These are phyloP conservation scores for Botrytis cinerea DNA, from an alignment of 2,329 filamentous ascomycete genomes.

Conservation along the genomic window DNA sequence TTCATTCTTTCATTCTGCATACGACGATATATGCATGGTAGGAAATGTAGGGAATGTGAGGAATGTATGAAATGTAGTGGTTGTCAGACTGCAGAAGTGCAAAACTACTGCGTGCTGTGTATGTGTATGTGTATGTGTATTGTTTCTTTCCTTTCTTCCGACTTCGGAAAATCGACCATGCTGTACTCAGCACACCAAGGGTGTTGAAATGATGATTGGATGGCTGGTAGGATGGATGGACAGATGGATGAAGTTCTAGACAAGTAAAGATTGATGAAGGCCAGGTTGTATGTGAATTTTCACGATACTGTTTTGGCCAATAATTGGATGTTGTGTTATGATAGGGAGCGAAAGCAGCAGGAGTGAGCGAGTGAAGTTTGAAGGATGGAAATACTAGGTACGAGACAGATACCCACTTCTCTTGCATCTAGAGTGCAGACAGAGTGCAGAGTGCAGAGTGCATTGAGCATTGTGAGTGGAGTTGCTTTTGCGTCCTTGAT, in stretches of 20 bases:
- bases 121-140: background rate
- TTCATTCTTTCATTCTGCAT: background rate
- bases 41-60: background rate
- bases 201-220: background rate
- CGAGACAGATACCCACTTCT: background rate
- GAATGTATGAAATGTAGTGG: background rate
- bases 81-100: conserved; percentile 22
- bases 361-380: background rate
- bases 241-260: background rate
- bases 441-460: background rate
- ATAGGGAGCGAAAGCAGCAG: background rate
- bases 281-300: background rate
- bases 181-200: conserved; percentile 9
- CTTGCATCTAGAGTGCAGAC: background rate
- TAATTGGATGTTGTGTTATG: conserved; percentile 11
- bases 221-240: background rate
- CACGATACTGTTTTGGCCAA: background rate
- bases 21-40: background rate
- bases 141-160: conserved; percentile 24
- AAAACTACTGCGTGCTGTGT: conserved; percentile 5
- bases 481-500: background rate
- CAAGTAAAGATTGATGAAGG: background rate
- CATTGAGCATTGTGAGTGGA: background rate
- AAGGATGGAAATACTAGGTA: background rate
- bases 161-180: conserved; percentile 11